Evolutionary conservation across 257 asterid species (phyloP).

Genomic region (Solanum appendiculatum): DNA sequence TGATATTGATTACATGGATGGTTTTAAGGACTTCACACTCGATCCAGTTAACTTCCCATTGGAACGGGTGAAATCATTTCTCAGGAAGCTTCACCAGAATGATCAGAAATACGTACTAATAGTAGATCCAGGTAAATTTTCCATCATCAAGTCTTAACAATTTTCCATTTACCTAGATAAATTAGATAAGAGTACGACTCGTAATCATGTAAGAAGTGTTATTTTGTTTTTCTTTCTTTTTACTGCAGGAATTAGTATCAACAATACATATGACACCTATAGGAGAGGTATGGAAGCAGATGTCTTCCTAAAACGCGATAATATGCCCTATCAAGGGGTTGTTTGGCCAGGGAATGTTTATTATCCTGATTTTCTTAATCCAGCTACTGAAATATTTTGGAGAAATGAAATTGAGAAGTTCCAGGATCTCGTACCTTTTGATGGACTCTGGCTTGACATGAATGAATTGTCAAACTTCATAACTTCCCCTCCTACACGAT

Average conservation of each 20-base stretch:
- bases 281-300: slow-evolving; percentile 8
- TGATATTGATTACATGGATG: slow-evolving; percentile 25
- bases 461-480: slow-evolving; percentile 23
- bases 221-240: background rate
- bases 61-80: slow-evolving; percentile 7
- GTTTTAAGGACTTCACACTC: slow-evolving; percentile 18
- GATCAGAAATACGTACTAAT: slow-evolving; percentile 16
- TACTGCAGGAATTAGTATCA: slow-evolving; percentile 14
- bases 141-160: background rate
- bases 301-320: slow-evolving; percentile 4
- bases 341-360: slow-evolving; percentile 19
- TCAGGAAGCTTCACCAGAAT: slow-evolving; percentile 8
- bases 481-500: slow-evolving; percentile 45
- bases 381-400: slow-evolving; percentile 10
- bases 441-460: slow-evolving; percentile 25
- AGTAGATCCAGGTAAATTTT: slow-evolving; percentile 19
- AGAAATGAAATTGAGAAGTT: slow-evolving; percentile 9
- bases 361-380: slow-evolving; percentile 19
- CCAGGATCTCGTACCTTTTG: slow-evolving; percentile 6
- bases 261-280: slow-evolving; percentile 10
- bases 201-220: background rate
- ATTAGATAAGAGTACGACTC: background rate
- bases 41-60: slow-evolving; percentile 16
- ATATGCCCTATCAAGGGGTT: slow-evolving; percentile 1
- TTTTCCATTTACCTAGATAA: background rate